Conservation (phyloP, 192 early-diverging fungal species). For the Funneliformis mosseae region DNA sequence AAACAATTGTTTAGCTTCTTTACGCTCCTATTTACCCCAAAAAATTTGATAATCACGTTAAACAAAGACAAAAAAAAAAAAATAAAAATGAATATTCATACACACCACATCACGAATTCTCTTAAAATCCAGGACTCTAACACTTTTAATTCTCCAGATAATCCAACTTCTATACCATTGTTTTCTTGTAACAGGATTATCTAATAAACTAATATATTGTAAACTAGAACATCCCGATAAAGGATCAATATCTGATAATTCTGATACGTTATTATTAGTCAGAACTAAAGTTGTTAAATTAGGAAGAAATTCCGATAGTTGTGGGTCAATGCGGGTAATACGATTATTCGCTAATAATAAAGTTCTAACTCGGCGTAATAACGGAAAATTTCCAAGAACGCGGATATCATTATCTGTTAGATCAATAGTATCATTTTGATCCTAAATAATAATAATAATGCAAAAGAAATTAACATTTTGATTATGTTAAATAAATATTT, state of each 20-base stretch:
- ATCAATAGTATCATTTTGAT: constrained; percentile 91
- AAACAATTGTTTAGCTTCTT: constrained; percentile 81
- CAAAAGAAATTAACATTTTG: neutral
- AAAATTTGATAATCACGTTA: too few species aligned
- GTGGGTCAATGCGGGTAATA: constrained; percentile 75
- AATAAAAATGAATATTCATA: neutral
- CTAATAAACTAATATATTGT: constrained; percentile 73
- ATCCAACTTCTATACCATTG: constrained; percentile 83
- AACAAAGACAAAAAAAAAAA: too few species aligned
- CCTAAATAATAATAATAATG: constrained; percentile 46
- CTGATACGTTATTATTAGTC: constrained; percentile 82
- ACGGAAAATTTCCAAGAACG: constrained; percentile 86
- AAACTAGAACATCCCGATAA: constrained; percentile 52
- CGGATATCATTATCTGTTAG: constrained; percentile 91
- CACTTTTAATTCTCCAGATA: constrained; percentile 74
- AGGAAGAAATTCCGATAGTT: constrained; percentile 68
- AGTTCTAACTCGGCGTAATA: constrained; percentile 68
- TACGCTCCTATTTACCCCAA: constrained; percentile 65
- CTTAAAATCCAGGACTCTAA: constrained; percentile 89
- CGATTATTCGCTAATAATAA: constrained; percentile 90
- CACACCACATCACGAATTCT: constrained; percentile 68
- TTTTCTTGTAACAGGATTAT: constrained; percentile 86
- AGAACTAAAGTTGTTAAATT: constrained; percentile 80
- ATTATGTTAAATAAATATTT: neutral
- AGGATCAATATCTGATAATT: constrained; percentile 86